These are phyloP conservation scores for Massarina eburnea DNA, from an alignment of 2,329 filamentous ascomycete species.

Conservation along the genomic window DNA sequence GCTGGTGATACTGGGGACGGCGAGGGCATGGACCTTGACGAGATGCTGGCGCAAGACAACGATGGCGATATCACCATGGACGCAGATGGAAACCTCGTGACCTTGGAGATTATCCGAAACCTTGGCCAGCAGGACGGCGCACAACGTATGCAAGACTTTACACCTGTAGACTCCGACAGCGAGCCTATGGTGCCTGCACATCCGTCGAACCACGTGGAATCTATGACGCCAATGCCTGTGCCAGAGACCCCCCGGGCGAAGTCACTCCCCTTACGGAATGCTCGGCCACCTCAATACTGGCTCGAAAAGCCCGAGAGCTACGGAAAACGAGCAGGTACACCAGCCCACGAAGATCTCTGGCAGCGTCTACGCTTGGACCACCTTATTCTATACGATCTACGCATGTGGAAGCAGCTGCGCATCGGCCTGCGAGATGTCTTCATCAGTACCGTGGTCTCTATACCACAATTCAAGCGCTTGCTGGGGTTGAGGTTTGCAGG, in stretches of 20 bases:
- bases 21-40: conserved; percentile 52
- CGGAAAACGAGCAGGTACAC: conserved; percentile 62
- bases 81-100: conserved; percentile 53
- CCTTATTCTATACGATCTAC: conserved; percentile 89
- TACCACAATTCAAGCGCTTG: conserved; percentile 94
- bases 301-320: conserved; percentile 75
- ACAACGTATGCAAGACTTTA: conserved; percentile 62
- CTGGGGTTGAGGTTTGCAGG: conserved; percentile 92
- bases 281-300: conserved; percentile 80
- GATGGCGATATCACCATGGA: conserved; percentile 55
- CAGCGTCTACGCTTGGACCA: conserved; percentile 89
- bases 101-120: conserved; percentile 25
- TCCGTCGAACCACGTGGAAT: conserved; percentile 64
- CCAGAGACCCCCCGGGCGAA: conserved; percentile 72
- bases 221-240: conserved; percentile 68
- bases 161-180: conserved; percentile 73
- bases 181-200: conserved; percentile 62
- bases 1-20: conserved; percentile 45
- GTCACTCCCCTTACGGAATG: conserved; percentile 50
- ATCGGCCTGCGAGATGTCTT: conserved; percentile 90
- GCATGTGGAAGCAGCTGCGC: conserved; percentile 94
- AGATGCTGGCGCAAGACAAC: conserved; percentile 49
- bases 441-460: conserved; percentile 92
- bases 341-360: conserved; percentile 82
- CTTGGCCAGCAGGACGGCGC: conserved; percentile 31